phyloP scores from a whole-genome alignment of 192 early-diverging fungal species.

The Coemansia sp. region DNA sequence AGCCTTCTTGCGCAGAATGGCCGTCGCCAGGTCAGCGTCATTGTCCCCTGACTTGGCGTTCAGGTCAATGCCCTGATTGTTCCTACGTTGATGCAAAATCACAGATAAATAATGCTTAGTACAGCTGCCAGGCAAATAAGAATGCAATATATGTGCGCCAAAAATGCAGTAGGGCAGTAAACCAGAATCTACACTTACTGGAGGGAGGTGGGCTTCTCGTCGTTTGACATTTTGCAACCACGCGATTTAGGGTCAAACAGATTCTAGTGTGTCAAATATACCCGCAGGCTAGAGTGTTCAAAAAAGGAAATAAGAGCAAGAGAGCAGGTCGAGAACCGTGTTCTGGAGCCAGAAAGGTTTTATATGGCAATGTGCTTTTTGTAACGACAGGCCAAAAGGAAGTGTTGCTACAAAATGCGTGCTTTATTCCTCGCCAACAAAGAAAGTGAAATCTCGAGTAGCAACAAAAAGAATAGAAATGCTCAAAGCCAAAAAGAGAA shows the following conservation, averaged over 20 bases:
- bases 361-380: too few relatives aligned
- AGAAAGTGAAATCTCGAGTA: slow-evolving; percentile 1
- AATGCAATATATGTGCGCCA: background rate
- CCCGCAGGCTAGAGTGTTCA: background rate
- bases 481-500: background rate
- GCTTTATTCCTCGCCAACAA: background rate
- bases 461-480: background rate
- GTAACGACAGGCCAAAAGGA: background rate
- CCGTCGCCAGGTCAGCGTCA: slow-evolving; percentile 84
- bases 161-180: background rate
- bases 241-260: background rate
- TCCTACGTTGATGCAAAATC: slow-evolving; percentile 20
- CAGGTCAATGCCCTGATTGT: slow-evolving; percentile 40
- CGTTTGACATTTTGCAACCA: slow-evolving; percentile 27
- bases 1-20: slow-evolving; percentile 92
- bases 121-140: background rate
- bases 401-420: background rate
- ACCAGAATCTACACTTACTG: slow-evolving; percentile 26
- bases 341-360: too few relatives aligned
- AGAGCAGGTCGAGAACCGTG: too few relatives aligned
- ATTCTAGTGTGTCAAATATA: background rate
- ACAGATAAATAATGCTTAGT: background rate
- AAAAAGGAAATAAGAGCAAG: too few relatives aligned
- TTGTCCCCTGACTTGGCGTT: slow-evolving; percentile 53
- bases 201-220: slow-evolving; percentile 42